Evolutionary conservation across 495 filamentous ascomycete species (phyloP), one percentile per base, ranked within the genome.

Genomic region (Hypoxylon lienhwacheense): DNA sequence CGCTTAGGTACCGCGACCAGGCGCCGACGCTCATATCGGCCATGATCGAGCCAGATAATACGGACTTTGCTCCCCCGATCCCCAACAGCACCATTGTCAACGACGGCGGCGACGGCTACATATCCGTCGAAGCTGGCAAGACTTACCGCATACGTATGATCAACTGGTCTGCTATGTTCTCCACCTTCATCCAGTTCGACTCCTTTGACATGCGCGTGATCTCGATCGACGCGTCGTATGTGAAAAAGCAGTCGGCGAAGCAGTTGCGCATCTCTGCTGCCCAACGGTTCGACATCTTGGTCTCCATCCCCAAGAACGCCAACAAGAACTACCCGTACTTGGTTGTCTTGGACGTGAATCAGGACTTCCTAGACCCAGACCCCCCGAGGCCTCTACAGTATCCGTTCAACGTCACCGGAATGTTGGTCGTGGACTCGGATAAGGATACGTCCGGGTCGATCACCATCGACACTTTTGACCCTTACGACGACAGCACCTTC

Each of bases 71-170:
- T n/a, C 85, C 85, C 47, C 85, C 83, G 1, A 61, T 85, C 2
- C 86, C 86, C 0, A 65, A 88, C 41, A 70, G 70, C 16, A 74
- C 83, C 1, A 52, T 88, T 19, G 79, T 92, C 58, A 90, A 91
- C 58, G 89, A 88, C 20, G 75, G 78, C 0, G 71, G 64, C 46
- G 74, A 83, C 47, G 65, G 76, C 2, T 78, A 73, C n/a, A 64
- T 91, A 15, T 52, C 75, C 2, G 79, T 92, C 1, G 59, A 83
- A 46, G 75, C 88, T 2, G 80, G 81, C 21, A 91, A 86, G 65
- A 93, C 88, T 0, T 93, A 95, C 58, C 74, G 90, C 24, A 65
- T 95, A 42, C 84, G 85, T 3, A 70, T 95, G 46, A 79, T 90
- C 57, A 91, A 86, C 65, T 84, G 88, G 33, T 80, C 77, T 0